phyloP scores from a whole-genome alignment of 441 rosid genomes.

The Populus hybrid region DNA sequence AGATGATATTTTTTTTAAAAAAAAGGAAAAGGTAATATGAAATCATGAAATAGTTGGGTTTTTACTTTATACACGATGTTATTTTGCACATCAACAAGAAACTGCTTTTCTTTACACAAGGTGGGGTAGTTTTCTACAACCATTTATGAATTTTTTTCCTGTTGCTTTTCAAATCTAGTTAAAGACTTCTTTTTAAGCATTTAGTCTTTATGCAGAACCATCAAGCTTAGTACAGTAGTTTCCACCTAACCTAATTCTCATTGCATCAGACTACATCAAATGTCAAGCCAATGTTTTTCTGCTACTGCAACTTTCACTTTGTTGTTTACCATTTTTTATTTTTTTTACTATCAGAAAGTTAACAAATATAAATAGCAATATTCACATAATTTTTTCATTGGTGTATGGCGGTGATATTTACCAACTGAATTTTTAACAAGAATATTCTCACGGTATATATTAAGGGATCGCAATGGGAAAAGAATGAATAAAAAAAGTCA shows the following conservation, averaged over 20 bases:
- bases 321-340: background rate
- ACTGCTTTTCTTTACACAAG: background rate
- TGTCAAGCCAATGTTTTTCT: background rate
- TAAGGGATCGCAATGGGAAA: too few species aligned
- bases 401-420: too few species aligned
- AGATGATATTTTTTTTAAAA: too few species aligned
- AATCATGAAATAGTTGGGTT: background rate
- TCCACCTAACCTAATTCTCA: background rate
- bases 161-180: too few species aligned
- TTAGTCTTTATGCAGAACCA: background rate
- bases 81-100: background rate
- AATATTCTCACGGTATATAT: too few species aligned
- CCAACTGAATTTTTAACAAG: rapidly evolving
- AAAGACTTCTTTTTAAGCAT: background rate
- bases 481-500: too few species aligned
- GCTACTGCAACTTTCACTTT: background rate
- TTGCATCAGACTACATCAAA: background rate
- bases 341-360: too few species aligned
- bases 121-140: too few species aligned
- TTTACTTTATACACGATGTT: too few species aligned
- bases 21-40: background rate
- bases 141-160: too few species aligned
- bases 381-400: too few species aligned
- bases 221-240: background rate
- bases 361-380: too few species aligned